Evolutionary conservation across 129 eudicot species (phyloP), one percentile per base, ranked within the genome.

Genomic region (Pulicaria dysenterica): DNA sequence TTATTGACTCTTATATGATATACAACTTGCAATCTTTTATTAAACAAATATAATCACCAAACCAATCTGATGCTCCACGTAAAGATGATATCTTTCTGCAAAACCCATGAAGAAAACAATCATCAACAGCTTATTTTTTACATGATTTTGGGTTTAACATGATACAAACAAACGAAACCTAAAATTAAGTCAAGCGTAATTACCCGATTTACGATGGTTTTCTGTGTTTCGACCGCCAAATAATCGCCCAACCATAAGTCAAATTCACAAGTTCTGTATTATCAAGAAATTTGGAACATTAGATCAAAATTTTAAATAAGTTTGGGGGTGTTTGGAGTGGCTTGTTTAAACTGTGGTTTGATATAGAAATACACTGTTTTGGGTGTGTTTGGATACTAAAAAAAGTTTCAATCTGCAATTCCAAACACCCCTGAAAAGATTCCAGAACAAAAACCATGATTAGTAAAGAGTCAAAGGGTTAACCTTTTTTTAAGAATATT

Each of bases 261-360:
- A 54, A 67, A 44, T 67, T 8, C 51, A 45, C 45, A 67, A 44
- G 14, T 38, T 45, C 60, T 76, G 74, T 5, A 67, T 15, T 10
- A 45, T 66, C 63, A 74, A 74, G 13, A 54, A 53, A 74, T 45
- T 8, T 40, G 40, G 5, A 49, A 13, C 24, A 43, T 75, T 41
- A 65, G 24, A 3, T 8, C 71, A 17, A 51, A 10, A 41, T 14
- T 62, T 41, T 64, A 51, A 2, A 40, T 6, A 2, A 6, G 11
- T 7, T 58, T 2, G 39, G 15, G n/a, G 12, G 7, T 12, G 16
- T 48, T 24, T 48, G 54, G 53, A 5, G 10, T 48, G n/a, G 54
- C 54, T 5, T 48, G 5, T 55, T 12, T 7, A 4, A 19, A 19
- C 39, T 56, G 34, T 39, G 39, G 19, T 56, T 56, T 19, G 7